Conservation (phyloP, 1,284 basidiomycete species). For the Leccinum ponderosum region DNA sequence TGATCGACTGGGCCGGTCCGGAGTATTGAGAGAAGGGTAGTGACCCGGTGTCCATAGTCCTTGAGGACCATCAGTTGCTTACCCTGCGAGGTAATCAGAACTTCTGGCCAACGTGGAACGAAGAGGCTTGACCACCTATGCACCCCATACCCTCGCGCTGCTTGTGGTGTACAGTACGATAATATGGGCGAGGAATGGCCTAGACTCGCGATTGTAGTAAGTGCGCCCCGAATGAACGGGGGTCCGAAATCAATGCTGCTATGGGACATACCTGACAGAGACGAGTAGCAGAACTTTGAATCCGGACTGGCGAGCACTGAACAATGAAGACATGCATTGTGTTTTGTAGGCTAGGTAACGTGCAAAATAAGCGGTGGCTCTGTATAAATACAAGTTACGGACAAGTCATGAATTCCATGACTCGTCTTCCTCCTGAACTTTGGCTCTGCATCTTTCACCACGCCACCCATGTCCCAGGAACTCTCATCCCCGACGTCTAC, state of each 20-base stretch:
- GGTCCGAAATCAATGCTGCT: too few species aligned
- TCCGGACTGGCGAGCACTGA: too few species aligned
- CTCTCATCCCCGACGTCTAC: background rate
- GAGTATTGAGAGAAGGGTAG: constrained; percentile 91
- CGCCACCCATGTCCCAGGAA: background rate
- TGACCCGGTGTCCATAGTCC: constrained; percentile 99
- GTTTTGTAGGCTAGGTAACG: too few species aligned
- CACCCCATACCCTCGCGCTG: constrained; percentile 94
- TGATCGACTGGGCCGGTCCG: constrained; percentile 91
- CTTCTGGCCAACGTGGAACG: background rate
- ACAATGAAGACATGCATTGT: too few species aligned
- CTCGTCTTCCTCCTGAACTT: background rate
- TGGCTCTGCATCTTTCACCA: background rate
- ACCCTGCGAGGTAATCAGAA: constrained; percentile 44
- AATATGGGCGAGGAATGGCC: too few species aligned
- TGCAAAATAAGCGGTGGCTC: too few species aligned
- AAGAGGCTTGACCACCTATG: background rate
- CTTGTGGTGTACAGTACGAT: constrained; percentile 88
- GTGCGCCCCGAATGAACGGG: too few species aligned
- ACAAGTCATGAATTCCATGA: too few species aligned
- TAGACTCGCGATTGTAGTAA: too few species aligned
- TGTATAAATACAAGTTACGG: too few species aligned
- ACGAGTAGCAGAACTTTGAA: too few species aligned
- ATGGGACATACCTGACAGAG: too few species aligned
- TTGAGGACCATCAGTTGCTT: constrained; percentile 71